Percentiles rank a stretch among this genome's conserved stretches.
Evolutionary conservation across 176 grass and related monocot genomes (phyloP).

Genomic region (Juncus inflexus): DNA sequence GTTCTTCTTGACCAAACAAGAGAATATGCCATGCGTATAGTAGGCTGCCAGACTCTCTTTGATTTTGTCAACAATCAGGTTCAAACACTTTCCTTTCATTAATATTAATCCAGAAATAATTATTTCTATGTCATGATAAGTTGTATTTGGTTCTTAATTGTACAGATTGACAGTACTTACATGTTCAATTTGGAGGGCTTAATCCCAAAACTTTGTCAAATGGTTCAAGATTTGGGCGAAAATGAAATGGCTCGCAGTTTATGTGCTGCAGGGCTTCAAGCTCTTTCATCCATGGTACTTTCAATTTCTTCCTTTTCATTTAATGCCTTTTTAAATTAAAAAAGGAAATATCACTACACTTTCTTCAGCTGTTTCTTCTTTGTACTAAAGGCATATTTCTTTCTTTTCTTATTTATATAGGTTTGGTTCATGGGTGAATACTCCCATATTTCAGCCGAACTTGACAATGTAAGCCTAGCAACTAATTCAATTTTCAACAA

Average conservation of each 20-base stretch:
- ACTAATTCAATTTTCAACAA: conserved; percentile 3
- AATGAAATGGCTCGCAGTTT: conserved; percentile 51
- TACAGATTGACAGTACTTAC: conserved; percentile 75
- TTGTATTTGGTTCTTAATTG: conserved; percentile 23
- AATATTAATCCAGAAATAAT: neutral
- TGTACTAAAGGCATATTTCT: conserved; percentile 13
- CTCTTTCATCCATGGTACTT: conserved; percentile 95
- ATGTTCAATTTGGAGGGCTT: conserved; percentile 98
- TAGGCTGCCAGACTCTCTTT: conserved; percentile 82
- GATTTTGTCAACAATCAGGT: conserved; percentile 93
- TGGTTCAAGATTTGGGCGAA: conserved; percentile 71
- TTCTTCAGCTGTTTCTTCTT: neutral
- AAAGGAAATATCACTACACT: neutral
- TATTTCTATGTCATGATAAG: neutral
- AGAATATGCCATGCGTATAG: conserved; percentile 63
- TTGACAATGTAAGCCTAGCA: conserved; percentile 68
- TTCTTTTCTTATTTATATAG: conserved; percentile 40
- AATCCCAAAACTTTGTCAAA: conserved; percentile 70
- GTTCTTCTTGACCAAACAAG: conserved; percentile 83
- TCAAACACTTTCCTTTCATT: conserved; percentile 2
- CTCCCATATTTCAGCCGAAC: conserved; percentile 85
- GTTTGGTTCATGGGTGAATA: conserved; percentile 99
- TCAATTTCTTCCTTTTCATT: neutral
- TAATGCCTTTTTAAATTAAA: neutral
- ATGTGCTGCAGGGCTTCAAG: conserved; percentile 68